Conservation (phyloP, 106 monocot genomes). For the Iris macrosiphon region DNA sequence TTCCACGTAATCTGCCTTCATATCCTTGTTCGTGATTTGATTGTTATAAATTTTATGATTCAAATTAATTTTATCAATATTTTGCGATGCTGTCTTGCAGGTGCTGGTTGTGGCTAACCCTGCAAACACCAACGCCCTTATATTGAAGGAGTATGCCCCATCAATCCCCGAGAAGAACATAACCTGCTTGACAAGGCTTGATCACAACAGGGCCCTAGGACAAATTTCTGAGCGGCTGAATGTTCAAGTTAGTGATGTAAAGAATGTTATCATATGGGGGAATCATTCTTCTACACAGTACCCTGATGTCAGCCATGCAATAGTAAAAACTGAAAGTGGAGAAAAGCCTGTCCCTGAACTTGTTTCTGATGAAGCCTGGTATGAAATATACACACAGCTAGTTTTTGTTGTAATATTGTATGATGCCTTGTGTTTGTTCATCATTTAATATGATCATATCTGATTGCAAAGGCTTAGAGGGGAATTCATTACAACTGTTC, state of each 20-base stretch:
- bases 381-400: conserved; percentile 14
- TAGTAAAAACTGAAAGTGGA: conserved; percentile 28
- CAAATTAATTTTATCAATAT: background rate
- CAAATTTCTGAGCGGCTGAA: conserved; percentile 49
- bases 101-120: conserved; percentile 74
- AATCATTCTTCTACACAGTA: conserved; percentile 85
- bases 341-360: conserved; percentile 47
- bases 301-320: conserved; percentile 69
- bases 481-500: conserved; percentile 52
- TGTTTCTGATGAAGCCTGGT: conserved; percentile 56
- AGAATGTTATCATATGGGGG: conserved; percentile 77
- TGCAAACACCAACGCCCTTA: conserved; percentile 44
- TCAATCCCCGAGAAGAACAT: conserved; percentile 70
- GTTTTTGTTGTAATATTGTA: too few species aligned
- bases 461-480: conserved; percentile 52
- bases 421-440: too few species aligned
- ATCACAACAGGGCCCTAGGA: conserved; percentile 74
- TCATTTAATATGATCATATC: too few species aligned
- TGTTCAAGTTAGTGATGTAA: conserved; percentile 48
- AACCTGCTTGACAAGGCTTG: conserved; percentile 71
- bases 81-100: conserved; percentile 21
- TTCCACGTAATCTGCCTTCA: background rate
- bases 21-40: background rate
- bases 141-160: conserved; percentile 67
- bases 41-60: background rate